A percentile compares a stretch with the other conserved stretches of the same genome.
Evolutionary conservation across 306 rosid genomes (phyloP).

Genomic region (Acacia acuminata): DNA sequence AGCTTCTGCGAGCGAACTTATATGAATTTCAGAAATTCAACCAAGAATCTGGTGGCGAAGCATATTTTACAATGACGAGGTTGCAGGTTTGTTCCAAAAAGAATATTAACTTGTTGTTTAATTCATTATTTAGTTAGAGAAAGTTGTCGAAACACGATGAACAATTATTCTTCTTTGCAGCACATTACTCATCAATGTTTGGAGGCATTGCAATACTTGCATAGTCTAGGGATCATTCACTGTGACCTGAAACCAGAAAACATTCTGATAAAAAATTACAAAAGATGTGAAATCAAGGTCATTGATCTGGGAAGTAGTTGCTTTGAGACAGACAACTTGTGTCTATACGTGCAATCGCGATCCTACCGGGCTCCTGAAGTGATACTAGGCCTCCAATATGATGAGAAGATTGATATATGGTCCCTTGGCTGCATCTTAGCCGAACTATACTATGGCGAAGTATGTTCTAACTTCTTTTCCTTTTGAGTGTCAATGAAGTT

Average conservation of each 20-base stretch:
- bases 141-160: slow-evolving; percentile 23
- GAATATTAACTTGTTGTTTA: slow-evolving; percentile 19
- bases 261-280: slow-evolving; percentile 83
- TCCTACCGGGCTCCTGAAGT: slow-evolving; percentile 99
- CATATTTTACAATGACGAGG: slow-evolving; percentile 76
- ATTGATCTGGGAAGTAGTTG: slow-evolving; percentile 99
- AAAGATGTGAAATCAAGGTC: slow-evolving; percentile 84
- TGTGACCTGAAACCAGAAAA: slow-evolving; percentile 98
- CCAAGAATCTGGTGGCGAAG: slow-evolving; percentile 89
- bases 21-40: slow-evolving; percentile 95
- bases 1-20: slow-evolving; percentile 88
- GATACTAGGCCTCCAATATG: slow-evolving; percentile 90
- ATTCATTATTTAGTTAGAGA: neutral
- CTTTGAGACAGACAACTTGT: slow-evolving; percentile 78
- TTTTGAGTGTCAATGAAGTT: slow-evolving; percentile 12
- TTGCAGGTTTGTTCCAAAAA: slow-evolving; percentile 73
- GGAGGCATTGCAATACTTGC: slow-evolving; percentile 93
- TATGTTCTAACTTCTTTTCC: slow-evolving; percentile 43
- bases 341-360: slow-evolving; percentile 94
- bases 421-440: slow-evolving; percentile 98
- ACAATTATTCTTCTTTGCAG: slow-evolving; percentile 46
- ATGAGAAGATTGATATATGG: slow-evolving; percentile 94
- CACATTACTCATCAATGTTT: slow-evolving; percentile 81
- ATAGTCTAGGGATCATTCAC: slow-evolving; percentile 84
- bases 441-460: slow-evolving; percentile 95